Conservation (phyloP, 805 yeast genomes). For the Jamesozyma jinghongensis region DNA sequence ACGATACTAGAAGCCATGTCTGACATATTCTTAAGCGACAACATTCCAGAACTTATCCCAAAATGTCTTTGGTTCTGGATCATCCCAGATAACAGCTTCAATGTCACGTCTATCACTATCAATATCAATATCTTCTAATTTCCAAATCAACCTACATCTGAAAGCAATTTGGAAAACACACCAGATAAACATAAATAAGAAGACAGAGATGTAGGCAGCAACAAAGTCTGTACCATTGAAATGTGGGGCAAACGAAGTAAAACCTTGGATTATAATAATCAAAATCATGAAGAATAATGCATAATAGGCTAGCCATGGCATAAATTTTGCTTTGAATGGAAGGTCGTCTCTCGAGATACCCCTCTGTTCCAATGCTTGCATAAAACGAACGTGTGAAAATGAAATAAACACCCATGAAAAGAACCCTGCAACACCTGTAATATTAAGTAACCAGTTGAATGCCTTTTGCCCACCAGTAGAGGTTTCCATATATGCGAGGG, state of each 20-base stretch:
- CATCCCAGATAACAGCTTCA: constrained; percentile 53
- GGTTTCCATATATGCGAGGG: constrained; percentile 51
- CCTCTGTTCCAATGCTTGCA: constrained; percentile 52
- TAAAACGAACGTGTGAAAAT: constrained; percentile 58
- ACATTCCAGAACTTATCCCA: constrained; percentile 50
- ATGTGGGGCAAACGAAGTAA: constrained; percentile 44
- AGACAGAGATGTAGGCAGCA: constrained; percentile 61
- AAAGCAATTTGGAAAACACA: constrained; percentile 44
- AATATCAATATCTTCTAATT: constrained; percentile 56
- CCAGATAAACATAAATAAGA: constrained; percentile 35
- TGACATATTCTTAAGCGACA: constrained; percentile 28
- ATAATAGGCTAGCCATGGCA: constrained; percentile 62
- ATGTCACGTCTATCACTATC: constrained; percentile 57
- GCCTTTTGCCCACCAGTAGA: constrained; percentile 47
- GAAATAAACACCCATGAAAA: constrained; percentile 65
- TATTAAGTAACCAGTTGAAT: constrained; percentile 64
- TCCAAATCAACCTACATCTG: constrained; percentile 39
- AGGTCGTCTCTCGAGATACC: constrained; percentile 58
- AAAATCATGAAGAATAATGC: constrained; percentile 45
- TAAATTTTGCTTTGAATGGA: constrained; percentile 65
- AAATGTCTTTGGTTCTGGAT: constrained; percentile 36
- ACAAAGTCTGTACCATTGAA: constrained; percentile 51
- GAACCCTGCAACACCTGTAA: constrained; percentile 69
- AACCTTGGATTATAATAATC: constrained; percentile 67
- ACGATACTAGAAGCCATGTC: too few relatives aligned